phyloP scores from a whole-genome alignment of 495 filamentous ascomycete genomes.

The Pyronema domesticum region DNA sequence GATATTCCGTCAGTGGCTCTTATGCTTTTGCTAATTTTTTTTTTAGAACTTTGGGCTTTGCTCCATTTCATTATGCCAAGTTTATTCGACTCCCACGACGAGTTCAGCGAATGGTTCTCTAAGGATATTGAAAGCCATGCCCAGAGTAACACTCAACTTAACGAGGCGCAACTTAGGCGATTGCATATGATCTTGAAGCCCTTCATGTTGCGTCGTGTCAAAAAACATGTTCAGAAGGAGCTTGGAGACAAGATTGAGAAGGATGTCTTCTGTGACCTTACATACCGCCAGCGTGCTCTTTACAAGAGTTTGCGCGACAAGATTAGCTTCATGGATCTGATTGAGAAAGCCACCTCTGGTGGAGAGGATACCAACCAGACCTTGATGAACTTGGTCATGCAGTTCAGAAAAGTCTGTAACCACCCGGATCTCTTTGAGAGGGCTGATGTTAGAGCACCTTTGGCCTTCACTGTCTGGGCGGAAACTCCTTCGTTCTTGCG shows the following conservation, averaged over 20 bases:
- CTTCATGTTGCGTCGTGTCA: slow-evolving; percentile 97
- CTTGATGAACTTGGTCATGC: slow-evolving; percentile 98
- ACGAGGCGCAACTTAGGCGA: slow-evolving; percentile 89
- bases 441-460: slow-evolving; percentile 74
- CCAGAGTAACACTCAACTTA: slow-evolving; percentile 94
- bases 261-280: slow-evolving; percentile 91
- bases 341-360: slow-evolving; percentile 88
- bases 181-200: slow-evolving; percentile 98
- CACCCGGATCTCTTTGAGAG: slow-evolving; percentile 95
- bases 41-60: slow-evolving; percentile 72
- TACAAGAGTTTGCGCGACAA: slow-evolving; percentile 83
- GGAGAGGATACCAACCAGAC: slow-evolving; percentile 90
- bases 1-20: background rate
- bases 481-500: slow-evolving; percentile 89
- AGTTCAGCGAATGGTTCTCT: slow-evolving; percentile 99
- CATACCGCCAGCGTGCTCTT: slow-evolving; percentile 89
- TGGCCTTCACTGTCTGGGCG: slow-evolving; percentile 65
- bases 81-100: slow-evolving; percentile 93
- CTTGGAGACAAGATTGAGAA: slow-evolving; percentile 95
- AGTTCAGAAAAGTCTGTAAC: slow-evolving; percentile 98
- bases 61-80: slow-evolving; percentile 99
- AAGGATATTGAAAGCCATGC: slow-evolving; percentile 98
- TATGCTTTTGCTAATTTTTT: background rate
- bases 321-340: slow-evolving; percentile 95
- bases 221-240: slow-evolving; percentile 98